Base-by-base conservation (phyloP, 2,329 filamentous ascomycete genomes). In the Hawksworthiomyces lignivorus region DNA sequence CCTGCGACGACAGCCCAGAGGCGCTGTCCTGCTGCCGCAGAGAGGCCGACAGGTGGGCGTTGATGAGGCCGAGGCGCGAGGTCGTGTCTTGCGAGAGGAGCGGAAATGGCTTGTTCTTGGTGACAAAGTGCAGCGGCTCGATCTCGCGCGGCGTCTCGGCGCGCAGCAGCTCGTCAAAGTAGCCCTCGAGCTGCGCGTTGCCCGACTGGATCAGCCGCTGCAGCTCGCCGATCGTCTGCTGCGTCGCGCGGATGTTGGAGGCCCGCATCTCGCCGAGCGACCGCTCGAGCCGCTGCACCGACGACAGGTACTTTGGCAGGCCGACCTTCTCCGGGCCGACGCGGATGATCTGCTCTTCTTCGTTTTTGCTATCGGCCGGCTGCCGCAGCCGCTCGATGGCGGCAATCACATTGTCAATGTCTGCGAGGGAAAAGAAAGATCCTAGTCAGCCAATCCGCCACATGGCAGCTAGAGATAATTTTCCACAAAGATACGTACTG, bases 191-290 rank as follows among this genome's bases (percentile, higher is more conserved):
- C 58, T 94, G 87, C 11, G 78, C 76, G 50, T 84, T 88, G 19
- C 88, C 92, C 5, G 79, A 77, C 54, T 82, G 84, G 46, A 96
- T 70, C 27, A 98, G 70, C 9, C 80, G 75, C 41, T 77, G 82
- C 41, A 95, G 75, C 47, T 96, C 88, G 33, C 78, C 68, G 43
- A 92, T 85, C 3, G 88, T 88, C 60, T 89, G 82, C 59, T 97
- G 89, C 46, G 96, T 97, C 9, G 89, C 85, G 43, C 87, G 81
- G 39, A 98, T 68, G 52, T 96, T 96, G n/a, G 90, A 90, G 4
- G 84, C 75, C 58, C 84, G 85, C 66, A 98, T 82, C 48, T 94
- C 86, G 46, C 71, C 65, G 42, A 96, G 72, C n/a, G 89, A 85
- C 59, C 84, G 84, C 54, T 84, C 88, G 24, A 95, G 77, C 31